Conservation (phyloP, 768 basidiomycete genomes). For the Arthromyces matolae region DNA sequence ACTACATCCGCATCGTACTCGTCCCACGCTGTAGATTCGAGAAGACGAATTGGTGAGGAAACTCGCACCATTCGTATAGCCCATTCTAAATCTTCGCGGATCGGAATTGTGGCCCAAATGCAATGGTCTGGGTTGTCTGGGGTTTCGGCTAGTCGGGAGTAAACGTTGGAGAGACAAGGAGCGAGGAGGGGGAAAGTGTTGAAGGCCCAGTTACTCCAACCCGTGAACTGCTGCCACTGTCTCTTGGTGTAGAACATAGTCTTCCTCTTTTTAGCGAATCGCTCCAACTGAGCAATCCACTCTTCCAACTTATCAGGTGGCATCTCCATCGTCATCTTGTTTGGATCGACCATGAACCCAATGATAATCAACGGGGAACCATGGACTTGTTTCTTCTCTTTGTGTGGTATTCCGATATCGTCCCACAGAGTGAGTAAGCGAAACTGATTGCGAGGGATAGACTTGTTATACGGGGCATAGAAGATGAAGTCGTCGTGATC, state of each 20-base stretch:
- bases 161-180: slow-evolving; percentile 30
- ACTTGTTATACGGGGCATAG: slow-evolving; percentile 3
- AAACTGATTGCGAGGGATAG: neutral
- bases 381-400: too few species aligned
- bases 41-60: slow-evolving; percentile 13
- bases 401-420: too few species aligned
- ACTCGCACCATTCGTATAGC: too few species aligned
- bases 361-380: too few species aligned
- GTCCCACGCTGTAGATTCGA: slow-evolving; percentile 18
- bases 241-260: neutral
- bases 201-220: slow-evolving; percentile 39
- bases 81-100: slow-evolving; percentile 28
- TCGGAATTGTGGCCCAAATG: slow-evolving; percentile 22
- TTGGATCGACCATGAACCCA: slow-evolving; percentile 7
- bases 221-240: slow-evolving; percentile 25
- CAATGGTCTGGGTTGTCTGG: neutral
- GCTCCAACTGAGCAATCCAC: slow-evolving; percentile 12
- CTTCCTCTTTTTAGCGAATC: neutral
- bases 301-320: too few species aligned
- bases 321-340: slow-evolving; percentile 9
- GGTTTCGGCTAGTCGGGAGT: slow-evolving; percentile 22
- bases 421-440: too few species aligned
- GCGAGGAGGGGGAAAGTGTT: slow-evolving; percentile 36
- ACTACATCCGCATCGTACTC: slow-evolving; percentile 9
- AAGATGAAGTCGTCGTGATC: too few species aligned